These are phyloP conservation scores for Pythium catenulatum DNA, from an alignment of 352 stramenopile species.

Conservation along the genomic window DNA sequence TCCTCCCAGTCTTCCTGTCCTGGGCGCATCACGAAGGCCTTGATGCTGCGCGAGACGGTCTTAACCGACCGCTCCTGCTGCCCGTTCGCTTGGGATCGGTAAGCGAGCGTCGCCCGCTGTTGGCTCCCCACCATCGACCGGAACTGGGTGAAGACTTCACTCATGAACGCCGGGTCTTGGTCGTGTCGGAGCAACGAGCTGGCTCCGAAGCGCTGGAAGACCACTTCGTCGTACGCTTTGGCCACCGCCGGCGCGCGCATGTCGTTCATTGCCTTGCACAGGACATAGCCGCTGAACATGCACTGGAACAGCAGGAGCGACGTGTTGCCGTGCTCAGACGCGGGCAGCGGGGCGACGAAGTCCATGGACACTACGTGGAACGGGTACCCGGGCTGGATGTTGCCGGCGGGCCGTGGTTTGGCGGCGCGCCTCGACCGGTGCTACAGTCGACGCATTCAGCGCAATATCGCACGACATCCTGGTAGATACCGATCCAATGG, in stretches of 20 bases:
- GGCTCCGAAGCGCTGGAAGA: conserved; percentile 52
- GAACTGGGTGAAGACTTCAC: conserved; percentile 44
- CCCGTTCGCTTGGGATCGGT: conserved; percentile 40
- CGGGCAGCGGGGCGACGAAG: conserved; percentile 40
- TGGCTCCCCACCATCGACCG: conserved; percentile 15
- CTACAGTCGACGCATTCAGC: conserved; percentile 39
- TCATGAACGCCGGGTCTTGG: conserved; percentile 47
- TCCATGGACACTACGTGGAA: conserved; percentile 58
- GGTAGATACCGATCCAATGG: conserved; percentile 48
- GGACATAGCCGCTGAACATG: conserved; percentile 43
- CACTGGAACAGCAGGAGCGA: conserved; percentile 39
- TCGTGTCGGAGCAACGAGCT: conserved; percentile 40
- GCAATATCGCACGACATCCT: conserved; percentile 16
- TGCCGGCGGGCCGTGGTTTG: conserved; percentile 15
- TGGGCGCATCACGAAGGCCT: background rate
- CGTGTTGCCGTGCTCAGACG: conserved; percentile 33
- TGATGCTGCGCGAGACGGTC: conserved; percentile 12
- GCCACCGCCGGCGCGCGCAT: conserved; percentile 37
- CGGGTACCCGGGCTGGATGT: conserved; percentile 32
- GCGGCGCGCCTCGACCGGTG: conserved; percentile 12
- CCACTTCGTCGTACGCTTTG: conserved; percentile 30
- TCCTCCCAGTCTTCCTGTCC: conserved; percentile 50
- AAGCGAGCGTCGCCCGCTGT: conserved; percentile 60
- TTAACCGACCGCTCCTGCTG: conserved; percentile 44
- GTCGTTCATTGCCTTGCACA: conserved; percentile 38